Conservation (phyloP, 2,329 filamentous ascomycete species). For the Penicillium polonicum region DNA sequence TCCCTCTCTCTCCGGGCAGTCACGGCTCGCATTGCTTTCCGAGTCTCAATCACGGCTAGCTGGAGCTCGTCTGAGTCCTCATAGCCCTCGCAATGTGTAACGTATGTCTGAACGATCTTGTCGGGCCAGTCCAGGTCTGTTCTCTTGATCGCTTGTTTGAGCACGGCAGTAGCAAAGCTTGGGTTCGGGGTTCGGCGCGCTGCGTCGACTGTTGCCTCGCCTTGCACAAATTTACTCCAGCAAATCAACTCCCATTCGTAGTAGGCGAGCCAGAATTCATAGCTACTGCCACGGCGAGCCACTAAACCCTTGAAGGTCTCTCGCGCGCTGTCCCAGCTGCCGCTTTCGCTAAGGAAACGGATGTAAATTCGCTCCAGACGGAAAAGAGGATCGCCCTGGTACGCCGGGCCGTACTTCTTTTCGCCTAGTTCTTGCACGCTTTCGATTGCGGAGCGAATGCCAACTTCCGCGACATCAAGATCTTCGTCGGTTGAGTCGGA, state of each 20-base stretch:
- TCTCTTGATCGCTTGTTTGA: slow-evolving; percentile 66
- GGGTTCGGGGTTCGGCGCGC: slow-evolving; percentile 63
- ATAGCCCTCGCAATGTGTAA: slow-evolving; percentile 75
- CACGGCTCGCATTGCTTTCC: slow-evolving; percentile 65
- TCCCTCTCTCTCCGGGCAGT: slow-evolving; percentile 65
- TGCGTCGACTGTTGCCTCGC: slow-evolving; percentile 53
- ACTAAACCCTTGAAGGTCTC: slow-evolving; percentile 72
- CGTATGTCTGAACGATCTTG: slow-evolving; percentile 48
- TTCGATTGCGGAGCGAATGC: slow-evolving; percentile 80
- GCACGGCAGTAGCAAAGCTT: slow-evolving; percentile 69
- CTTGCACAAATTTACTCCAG: slow-evolving; percentile 59
- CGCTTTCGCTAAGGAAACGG: slow-evolving; percentile 83
- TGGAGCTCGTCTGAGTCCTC: slow-evolving; percentile 76
- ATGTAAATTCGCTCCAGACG: slow-evolving; percentile 89
- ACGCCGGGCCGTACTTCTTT: slow-evolving; percentile 71
- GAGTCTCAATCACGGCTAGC: slow-evolving; percentile 68
- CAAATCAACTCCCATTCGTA: slow-evolving; percentile 87
- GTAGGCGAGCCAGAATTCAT: slow-evolving; percentile 91
- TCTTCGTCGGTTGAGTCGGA: slow-evolving; percentile 75
- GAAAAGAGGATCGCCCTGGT: slow-evolving; percentile 83
- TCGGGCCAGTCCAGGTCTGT: slow-evolving; percentile 52
- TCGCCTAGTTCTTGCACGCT: slow-evolving; percentile 76
- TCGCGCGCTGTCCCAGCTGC: slow-evolving; percentile 73
- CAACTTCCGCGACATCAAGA: slow-evolving; percentile 84
- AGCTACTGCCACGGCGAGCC: slow-evolving; percentile 69